These are phyloP conservation scores for Penicillium sp. DNA, from an alignment of 2,329 filamentous ascomycete species.

Conservation along the genomic window DNA sequence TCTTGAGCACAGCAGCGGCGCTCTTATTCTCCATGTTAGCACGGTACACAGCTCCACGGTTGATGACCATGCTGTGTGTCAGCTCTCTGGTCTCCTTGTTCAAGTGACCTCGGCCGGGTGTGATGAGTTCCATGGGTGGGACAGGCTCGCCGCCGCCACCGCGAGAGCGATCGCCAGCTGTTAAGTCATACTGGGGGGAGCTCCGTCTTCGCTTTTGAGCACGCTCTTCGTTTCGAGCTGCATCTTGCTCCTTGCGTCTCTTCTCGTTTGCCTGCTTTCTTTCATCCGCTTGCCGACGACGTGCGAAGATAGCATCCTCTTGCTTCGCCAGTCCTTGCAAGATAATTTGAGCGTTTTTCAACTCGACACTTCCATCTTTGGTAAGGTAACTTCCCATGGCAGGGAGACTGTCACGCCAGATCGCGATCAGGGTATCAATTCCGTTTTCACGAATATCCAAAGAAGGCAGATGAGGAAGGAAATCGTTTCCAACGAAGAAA, in stretches of 20 bases:
- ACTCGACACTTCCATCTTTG: slow-evolving; percentile 84
- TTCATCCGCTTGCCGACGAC: slow-evolving; percentile 77
- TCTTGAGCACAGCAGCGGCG: slow-evolving; percentile 79
- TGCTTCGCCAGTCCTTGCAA: slow-evolving; percentile 80
- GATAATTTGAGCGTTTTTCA: slow-evolving; percentile 78
- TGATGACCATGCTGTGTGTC: slow-evolving; percentile 82
- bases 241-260: slow-evolving; percentile 63
- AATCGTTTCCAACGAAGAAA: slow-evolving; percentile 98
- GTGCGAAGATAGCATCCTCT: slow-evolving; percentile 85
- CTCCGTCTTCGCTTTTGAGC: slow-evolving; percentile 37
- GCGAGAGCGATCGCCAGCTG: slow-evolving; percentile 19
- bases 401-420: slow-evolving; percentile 89
- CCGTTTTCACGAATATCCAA: slow-evolving; percentile 94
- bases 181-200: slow-evolving; percentile 37
- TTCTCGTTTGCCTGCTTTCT: slow-evolving; percentile 70
- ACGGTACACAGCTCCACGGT: slow-evolving; percentile 56
- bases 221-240: slow-evolving; percentile 43
- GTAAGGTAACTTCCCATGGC: slow-evolving; percentile 92
- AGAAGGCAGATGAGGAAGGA: slow-evolving; percentile 91
- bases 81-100: slow-evolving; percentile 52
- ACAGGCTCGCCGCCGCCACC: slow-evolving; percentile 25
- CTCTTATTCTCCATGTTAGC: slow-evolving; percentile 85
- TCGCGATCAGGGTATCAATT: slow-evolving; percentile 90
- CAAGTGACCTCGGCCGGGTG: slow-evolving; percentile 47
- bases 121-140: slow-evolving; percentile 50